Conservation (phyloP, 768 basidiomycete species). For the Crepidotus variabilis region DNA sequence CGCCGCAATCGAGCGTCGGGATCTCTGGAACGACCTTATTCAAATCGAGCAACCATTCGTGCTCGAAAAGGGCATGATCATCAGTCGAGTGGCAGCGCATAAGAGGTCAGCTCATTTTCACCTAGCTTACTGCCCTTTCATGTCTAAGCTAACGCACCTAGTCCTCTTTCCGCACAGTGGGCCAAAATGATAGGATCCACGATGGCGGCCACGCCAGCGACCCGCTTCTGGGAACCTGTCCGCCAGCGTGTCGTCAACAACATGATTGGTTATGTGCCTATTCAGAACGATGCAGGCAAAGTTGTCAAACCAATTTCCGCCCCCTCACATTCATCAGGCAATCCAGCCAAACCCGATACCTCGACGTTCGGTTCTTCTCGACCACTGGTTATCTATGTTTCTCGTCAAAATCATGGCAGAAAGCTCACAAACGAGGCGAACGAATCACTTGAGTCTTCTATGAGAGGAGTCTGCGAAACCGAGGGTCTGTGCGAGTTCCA, state of each 20-base stretch:
- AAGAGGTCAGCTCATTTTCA: conserved; percentile 19
- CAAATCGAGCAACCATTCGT: conserved; percentile 44
- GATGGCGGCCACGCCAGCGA: conserved; percentile 26
- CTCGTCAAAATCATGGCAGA: conserved; percentile 45
- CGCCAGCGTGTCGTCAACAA: conserved; percentile 23
- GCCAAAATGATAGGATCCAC: conserved; percentile 32
- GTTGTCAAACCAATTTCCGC: conserved; percentile 7
- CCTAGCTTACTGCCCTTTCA: too few relatives aligned
- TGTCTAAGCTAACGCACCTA: conserved; percentile 2
- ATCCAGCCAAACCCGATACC: background rate
- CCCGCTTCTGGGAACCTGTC: conserved; percentile 31
- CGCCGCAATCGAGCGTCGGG: conserved; percentile 49
- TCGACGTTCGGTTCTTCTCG: background rate
- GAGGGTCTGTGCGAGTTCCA: conserved; percentile 52
- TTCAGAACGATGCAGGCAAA: conserved; percentile 8
- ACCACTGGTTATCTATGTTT: conserved; percentile 50
- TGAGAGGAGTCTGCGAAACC: conserved; percentile 40
- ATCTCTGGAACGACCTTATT: conserved; percentile 61
- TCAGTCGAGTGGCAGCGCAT: conserved; percentile 64
- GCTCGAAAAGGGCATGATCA: conserved; percentile 57
- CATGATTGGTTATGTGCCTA: conserved; percentile 24
- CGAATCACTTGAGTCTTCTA: conserved; percentile 39
- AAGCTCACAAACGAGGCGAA: conserved; percentile 45
- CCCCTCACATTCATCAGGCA: background rate
- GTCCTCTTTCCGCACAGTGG: conserved; percentile 22